These are phyloP conservation scores for Fusarium protoensiforme DNA, from an alignment of 2,329 filamentous ascomycete species.

Conservation along the genomic window DNA sequence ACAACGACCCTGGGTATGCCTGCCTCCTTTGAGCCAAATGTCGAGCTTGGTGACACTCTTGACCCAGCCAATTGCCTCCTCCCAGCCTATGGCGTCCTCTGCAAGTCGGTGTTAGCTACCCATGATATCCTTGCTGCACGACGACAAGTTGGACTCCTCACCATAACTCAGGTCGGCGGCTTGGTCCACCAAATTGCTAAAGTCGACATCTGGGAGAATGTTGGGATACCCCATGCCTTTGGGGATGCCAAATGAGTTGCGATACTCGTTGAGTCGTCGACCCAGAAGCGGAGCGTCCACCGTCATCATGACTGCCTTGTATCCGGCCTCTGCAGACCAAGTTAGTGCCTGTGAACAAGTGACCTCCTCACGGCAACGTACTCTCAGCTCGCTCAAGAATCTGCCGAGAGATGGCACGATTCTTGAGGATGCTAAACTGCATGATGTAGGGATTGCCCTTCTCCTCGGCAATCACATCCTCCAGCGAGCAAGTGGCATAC, in stretches of 20 bases:
- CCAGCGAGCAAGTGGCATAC: conserved; percentile 32
- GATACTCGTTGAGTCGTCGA: conserved; percentile 36
- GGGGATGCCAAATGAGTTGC: conserved; percentile 37
- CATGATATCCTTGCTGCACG: not conserved
- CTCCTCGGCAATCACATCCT: conserved; percentile 56
- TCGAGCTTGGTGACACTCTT: not conserved
- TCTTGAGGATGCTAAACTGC: conserved; percentile 64
- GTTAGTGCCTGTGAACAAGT: not conserved
- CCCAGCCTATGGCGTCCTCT: not conserved
- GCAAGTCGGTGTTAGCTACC: not conserved
- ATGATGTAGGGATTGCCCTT: conserved; percentile 59
- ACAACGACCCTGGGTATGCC: not conserved
- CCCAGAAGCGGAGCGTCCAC: conserved; percentile 40
- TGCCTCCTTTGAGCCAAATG: not conserved
- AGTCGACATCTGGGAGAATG: conserved; percentile 15
- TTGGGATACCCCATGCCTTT: conserved; percentile 32
- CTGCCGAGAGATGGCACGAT: conserved; percentile 55
- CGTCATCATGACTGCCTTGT: conserved; percentile 44
- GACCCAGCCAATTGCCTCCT: not conserved
- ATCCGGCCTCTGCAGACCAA: conserved; percentile 14
- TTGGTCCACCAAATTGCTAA: conserved; percentile 8
- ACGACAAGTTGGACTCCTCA: not conserved
- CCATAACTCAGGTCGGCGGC: not conserved
- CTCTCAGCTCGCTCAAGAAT: conserved; percentile 53
- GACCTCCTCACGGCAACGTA: conserved; percentile 33